phyloP scores from a whole-genome alignment of 2,329 filamentous ascomycete genomes.

The Aspergillus fumigatus region DNA sequence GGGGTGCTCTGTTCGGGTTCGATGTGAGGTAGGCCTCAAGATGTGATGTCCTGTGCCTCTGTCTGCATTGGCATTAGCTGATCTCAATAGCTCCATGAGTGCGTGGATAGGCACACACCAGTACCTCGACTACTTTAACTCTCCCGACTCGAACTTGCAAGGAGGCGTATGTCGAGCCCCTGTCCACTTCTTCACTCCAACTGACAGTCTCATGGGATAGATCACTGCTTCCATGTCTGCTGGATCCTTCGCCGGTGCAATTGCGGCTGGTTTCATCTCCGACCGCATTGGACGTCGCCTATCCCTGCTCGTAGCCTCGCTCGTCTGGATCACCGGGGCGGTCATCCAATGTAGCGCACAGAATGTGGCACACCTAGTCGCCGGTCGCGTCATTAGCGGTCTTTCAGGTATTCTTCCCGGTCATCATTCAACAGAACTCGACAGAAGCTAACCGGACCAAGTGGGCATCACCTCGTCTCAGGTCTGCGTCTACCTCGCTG shows the following conservation, averaged over 20 bases:
- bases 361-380: slow-evolving; percentile 38
- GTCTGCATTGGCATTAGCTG: neutral
- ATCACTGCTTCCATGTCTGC: slow-evolving; percentile 69
- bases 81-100: slow-evolving; percentile 30
- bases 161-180: slow-evolving; percentile 25
- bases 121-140: slow-evolving; percentile 54
- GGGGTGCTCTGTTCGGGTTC: slow-evolving; percentile 55
- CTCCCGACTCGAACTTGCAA: slow-evolving; percentile 36
- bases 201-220: slow-evolving; percentile 33
- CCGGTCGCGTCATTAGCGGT: slow-evolving; percentile 46
- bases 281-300: slow-evolving; percentile 37
- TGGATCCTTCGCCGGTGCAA: slow-evolving; percentile 63
- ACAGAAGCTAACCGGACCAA: neutral
- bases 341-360: slow-evolving; percentile 30
- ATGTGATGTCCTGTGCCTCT: slow-evolving; percentile 6
- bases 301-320: slow-evolving; percentile 35
- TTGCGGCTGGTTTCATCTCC: slow-evolving; percentile 33
- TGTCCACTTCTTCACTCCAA: neutral
- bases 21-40: slow-evolving; percentile 53
- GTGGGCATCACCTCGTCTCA: slow-evolving; percentile 44
- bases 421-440: neutral
- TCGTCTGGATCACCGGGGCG: slow-evolving; percentile 33
- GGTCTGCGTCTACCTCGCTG: slow-evolving; percentile 42
- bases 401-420: slow-evolving; percentile 18
- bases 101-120: slow-evolving; percentile 48